A percentile compares a stretch with the other conserved stretches of the same genome.
Evolutionary conservation across 2,329 filamentous ascomycete genomes (phyloP).

Genomic region (Beauveria asiatica): DNA sequence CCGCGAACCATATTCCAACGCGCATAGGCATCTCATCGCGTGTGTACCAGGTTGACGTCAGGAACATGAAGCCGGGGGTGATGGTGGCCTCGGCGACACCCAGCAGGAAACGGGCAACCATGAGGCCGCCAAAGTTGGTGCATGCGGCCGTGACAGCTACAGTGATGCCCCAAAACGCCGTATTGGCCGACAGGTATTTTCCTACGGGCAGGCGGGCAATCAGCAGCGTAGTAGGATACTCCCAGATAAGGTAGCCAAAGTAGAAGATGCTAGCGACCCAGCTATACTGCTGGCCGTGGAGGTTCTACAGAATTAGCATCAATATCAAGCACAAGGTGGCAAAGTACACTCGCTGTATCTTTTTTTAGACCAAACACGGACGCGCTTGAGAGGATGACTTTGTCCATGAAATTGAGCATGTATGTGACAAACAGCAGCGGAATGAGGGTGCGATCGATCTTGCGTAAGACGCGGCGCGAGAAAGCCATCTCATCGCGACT

Average conservation of each 20-base stretch:
- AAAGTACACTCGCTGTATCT: conserved; percentile 29
- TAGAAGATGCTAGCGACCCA: conserved; percentile 48
- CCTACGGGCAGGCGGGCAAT: conserved; percentile 38
- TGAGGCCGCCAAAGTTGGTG: conserved; percentile 38
- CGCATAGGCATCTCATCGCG: conserved; percentile 46
- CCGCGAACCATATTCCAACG: conserved; percentile 48
- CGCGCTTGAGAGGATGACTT: conserved; percentile 47
- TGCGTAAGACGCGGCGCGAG: conserved; percentile 35
- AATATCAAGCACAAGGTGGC: background rate
- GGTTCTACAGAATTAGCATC: conserved; percentile 13
- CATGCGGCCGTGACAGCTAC: conserved; percentile 38
- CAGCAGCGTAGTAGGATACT: conserved; percentile 41
- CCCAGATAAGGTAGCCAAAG: conserved; percentile 39
- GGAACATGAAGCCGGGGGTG: conserved; percentile 46
- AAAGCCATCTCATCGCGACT: conserved; percentile 13
- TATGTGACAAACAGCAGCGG: conserved; percentile 50
- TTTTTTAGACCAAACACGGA: conserved; percentile 46
- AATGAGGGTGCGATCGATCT: conserved; percentile 48
- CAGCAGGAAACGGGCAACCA: conserved; percentile 43
- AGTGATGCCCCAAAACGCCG: conserved; percentile 41
- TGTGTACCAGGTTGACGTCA: conserved; percentile 48
- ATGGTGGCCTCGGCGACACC: conserved; percentile 48
- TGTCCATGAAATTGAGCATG: conserved; percentile 54
- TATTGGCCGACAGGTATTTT: conserved; percentile 38
- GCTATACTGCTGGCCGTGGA: conserved; percentile 44